Evolutionary conservation across 495 filamentous ascomycete genomes (phyloP).

Genomic region (Trichoderma orchidacearum): DNA sequence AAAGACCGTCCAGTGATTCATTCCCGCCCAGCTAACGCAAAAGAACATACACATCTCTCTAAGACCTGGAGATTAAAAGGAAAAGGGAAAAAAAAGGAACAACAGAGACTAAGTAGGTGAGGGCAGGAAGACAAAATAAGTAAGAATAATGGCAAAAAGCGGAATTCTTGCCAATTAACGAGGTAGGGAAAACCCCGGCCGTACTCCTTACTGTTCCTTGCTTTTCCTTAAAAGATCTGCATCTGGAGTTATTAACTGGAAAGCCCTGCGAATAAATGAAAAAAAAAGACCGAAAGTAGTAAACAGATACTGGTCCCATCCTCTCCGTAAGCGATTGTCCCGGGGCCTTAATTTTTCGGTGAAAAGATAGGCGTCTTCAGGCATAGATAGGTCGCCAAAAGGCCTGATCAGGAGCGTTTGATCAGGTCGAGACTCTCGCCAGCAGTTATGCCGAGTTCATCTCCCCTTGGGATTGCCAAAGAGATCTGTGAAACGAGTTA

Average conservation of each 20-base stretch:
- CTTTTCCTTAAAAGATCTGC: not conserved
- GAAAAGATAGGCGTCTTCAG: not conserved
- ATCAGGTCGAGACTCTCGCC: not conserved
- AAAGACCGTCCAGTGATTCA: not conserved
- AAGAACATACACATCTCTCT: not conserved
- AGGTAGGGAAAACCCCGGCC: conserved; percentile 7
- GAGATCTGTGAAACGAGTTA: not conserved
- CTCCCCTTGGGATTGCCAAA: conserved; percentile 1
- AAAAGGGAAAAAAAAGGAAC: conserved; percentile 2
- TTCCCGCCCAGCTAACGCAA: not conserved
- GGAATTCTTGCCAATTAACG: not conserved
- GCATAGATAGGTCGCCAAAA: not conserved
- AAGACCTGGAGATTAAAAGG: conserved; percentile 7
- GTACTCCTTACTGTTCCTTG: conserved; percentile 1
- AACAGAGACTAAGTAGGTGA: conserved; percentile 13
- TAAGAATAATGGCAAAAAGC: not conserved
- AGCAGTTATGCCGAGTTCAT: not conserved
- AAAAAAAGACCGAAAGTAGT: not conserved
- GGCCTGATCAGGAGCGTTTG: not conserved
- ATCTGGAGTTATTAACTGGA: not conserved
- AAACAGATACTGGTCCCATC: not conserved
- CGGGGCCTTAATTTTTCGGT: not conserved
- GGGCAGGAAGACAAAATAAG: conserved; percentile 10
- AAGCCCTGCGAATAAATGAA: not conserved
- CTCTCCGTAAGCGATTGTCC: not conserved